A percentile compares a stretch with the other conserved stretches of the same genome.
These are phyloP conservation scores for Phoma sp. DNA, from an alignment of 2,329 filamentous ascomycete species.

Conservation along the genomic window DNA sequence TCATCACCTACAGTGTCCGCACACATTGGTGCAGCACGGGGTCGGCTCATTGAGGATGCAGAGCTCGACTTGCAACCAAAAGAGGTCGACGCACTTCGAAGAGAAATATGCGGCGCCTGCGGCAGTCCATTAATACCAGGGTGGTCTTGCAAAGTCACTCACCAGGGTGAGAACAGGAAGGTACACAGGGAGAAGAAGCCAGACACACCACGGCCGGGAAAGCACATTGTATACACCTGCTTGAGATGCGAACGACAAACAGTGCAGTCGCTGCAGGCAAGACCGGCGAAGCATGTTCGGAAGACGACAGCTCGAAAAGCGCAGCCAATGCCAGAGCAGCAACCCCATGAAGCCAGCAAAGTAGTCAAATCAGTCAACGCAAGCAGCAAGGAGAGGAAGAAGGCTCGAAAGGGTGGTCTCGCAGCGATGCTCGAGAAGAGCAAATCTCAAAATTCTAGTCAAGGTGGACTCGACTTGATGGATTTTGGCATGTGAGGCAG, in stretches of 20 bases:
- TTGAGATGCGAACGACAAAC: constrained; percentile 42
- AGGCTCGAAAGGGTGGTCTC: constrained; percentile 60
- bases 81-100: constrained; percentile 37
- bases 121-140: constrained; percentile 47
- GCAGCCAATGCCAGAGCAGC: background rate
- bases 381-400: constrained; percentile 62
- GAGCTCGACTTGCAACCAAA: constrained; percentile 33
- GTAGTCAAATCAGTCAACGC: constrained; percentile 48
- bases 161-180: constrained; percentile 1
- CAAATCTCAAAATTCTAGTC: constrained; percentile 44
- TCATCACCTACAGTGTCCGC: constrained; percentile 44
- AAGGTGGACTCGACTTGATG: constrained; percentile 56
- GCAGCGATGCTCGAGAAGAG: constrained; percentile 60
- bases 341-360: constrained; percentile 21
- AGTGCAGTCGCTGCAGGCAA: constrained; percentile 26
- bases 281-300: constrained; percentile 27
- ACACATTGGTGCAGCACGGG: constrained; percentile 37
- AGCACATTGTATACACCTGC: constrained; percentile 36
- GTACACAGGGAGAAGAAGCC: constrained; percentile 10
- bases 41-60: constrained; percentile 36
- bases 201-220: constrained; percentile 18
- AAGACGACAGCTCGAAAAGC: constrained; percentile 11
- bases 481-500: constrained; percentile 57
- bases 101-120: constrained; percentile 46
- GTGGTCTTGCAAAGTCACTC: constrained; percentile 39